These are phyloP conservation scores for Neonectria faginata DNA, from an alignment of 2,329 filamentous ascomycete genomes.

Conservation along the genomic window DNA sequence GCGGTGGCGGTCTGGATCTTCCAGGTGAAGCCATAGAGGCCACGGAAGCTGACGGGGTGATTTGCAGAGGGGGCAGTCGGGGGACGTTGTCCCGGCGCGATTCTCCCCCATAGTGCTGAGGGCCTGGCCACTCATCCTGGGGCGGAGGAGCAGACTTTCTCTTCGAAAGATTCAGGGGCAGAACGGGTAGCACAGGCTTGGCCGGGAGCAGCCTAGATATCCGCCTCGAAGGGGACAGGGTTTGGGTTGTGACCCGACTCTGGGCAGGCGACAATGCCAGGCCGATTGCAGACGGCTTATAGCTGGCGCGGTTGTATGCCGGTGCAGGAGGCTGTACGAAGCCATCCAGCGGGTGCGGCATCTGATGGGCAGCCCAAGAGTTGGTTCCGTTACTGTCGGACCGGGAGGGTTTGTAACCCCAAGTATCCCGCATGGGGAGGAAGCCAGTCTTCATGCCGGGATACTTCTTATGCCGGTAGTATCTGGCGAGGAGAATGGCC, in stretches of 20 bases:
- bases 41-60: slow-evolving; percentile 24
- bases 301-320: slow-evolving; percentile 47
- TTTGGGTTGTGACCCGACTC: slow-evolving; percentile 39
- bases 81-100: slow-evolving; percentile 19
- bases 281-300: slow-evolving; percentile 56
- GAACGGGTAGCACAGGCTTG: slow-evolving; percentile 56
- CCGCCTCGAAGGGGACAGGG: slow-evolving; percentile 46
- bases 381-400: slow-evolving; percentile 37
- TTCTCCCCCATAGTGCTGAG: slow-evolving; percentile 26
- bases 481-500: slow-evolving; percentile 59
- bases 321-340: slow-evolving; percentile 37
- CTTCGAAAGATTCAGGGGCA: slow-evolving; percentile 34
- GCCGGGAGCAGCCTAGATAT: slow-evolving; percentile 60
- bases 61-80: slow-evolving; percentile 30
- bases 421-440: slow-evolving; percentile 53
- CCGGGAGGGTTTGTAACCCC: slow-evolving; percentile 49
- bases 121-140: slow-evolving; percentile 29
- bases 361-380: slow-evolving; percentile 46
- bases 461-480: slow-evolving; percentile 55
- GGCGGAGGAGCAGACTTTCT: slow-evolving; percentile 32
- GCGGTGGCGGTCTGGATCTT: slow-evolving; percentile 33
- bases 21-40: slow-evolving; percentile 30
- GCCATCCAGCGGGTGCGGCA: slow-evolving; percentile 38
- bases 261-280: slow-evolving; percentile 56
- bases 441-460: slow-evolving; percentile 54